Evolutionary conservation across 805 yeast genomes (phyloP).

Genomic region (Monosporozyma solicola): DNA sequence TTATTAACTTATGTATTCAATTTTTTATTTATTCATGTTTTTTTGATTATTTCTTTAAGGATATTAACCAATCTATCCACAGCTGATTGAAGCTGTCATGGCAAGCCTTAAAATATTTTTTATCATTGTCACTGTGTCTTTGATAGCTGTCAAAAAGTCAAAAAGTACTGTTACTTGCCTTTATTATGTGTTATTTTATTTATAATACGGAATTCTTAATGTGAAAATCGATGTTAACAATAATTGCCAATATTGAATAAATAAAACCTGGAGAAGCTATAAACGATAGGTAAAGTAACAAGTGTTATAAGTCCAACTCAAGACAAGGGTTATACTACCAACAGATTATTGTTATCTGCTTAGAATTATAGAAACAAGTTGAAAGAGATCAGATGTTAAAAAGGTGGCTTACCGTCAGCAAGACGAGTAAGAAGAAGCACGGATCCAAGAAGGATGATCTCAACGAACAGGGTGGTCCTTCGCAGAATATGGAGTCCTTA

Average conservation of each 20-base stretch:
- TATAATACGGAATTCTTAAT: not conserved
- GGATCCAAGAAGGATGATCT: not conserved
- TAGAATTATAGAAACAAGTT: too few species aligned
- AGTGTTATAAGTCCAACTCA: not conserved
- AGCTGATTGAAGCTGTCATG: not conserved
- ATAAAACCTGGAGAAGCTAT: not conserved
- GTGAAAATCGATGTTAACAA: not conserved
- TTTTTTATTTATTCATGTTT: too few species aligned
- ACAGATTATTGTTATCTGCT: not conserved
- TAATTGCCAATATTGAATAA: not conserved
- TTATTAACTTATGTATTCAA: not conserved
- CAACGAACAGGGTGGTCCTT: not conserved
- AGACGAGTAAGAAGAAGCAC: slow-evolving; percentile 1
- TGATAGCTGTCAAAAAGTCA: not conserved
- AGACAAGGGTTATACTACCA: not conserved
- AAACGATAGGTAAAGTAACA: not conserved
- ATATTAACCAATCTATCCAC: not conserved
- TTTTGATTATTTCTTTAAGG: too few species aligned
- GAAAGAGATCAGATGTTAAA: slow-evolving; percentile 11
- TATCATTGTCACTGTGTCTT: not conserved
- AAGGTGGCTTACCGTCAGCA: slow-evolving; percentile 12
- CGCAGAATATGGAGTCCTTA: not conserved
- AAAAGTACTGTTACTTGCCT: not conserved
- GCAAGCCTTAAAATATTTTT: not conserved
- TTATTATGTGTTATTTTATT: not conserved